A percentile compares a stretch with the other conserved stretches of the same genome.
Conservation (phyloP, 768 basidiomycete species). For the Imleria badia region DNA sequence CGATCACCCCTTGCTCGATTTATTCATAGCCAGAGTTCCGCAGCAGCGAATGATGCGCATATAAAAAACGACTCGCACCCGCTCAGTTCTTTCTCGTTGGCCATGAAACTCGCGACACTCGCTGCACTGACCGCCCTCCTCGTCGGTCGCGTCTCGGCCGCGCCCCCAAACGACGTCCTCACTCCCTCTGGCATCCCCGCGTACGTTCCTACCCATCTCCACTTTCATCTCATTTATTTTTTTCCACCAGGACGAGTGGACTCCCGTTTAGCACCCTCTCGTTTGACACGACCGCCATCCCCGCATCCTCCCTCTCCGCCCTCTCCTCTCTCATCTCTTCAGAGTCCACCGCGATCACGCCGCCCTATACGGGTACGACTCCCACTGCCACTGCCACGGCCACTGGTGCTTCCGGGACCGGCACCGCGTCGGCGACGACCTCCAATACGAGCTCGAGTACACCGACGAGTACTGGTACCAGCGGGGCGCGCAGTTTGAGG, state of each 20-base stretch:
- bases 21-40: neutral
- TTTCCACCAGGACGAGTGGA: slow-evolving; percentile 22
- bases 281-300: slow-evolving; percentile 23
- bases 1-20: neutral
- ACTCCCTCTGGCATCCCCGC: slow-evolving; percentile 19
- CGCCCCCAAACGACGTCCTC: neutral
- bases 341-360: slow-evolving; percentile 18
- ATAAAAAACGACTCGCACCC: neutral
- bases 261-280: slow-evolving; percentile 15
- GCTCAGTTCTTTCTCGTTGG: neutral
- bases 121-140: slow-evolving; percentile 6
- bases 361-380: neutral
- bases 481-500: too few relatives aligned
- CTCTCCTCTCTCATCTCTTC: slow-evolving; percentile 30
- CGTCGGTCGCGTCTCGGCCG: slow-evolving; percentile 8
- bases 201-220: slow-evolving; percentile 8
- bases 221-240: neutral
- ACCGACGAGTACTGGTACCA: too few relatives aligned
- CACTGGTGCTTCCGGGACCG: too few relatives aligned
- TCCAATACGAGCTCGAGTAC: too few relatives aligned
- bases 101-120: slow-evolving; percentile 16
- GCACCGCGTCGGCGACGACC: too few relatives aligned
- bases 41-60: neutral
- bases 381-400: too few relatives aligned
- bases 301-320: slow-evolving; percentile 16